Evolutionary conservation across 495 filamentous ascomycete species (phyloP).

Genomic region (Aspergillus olivimuriae): DNA sequence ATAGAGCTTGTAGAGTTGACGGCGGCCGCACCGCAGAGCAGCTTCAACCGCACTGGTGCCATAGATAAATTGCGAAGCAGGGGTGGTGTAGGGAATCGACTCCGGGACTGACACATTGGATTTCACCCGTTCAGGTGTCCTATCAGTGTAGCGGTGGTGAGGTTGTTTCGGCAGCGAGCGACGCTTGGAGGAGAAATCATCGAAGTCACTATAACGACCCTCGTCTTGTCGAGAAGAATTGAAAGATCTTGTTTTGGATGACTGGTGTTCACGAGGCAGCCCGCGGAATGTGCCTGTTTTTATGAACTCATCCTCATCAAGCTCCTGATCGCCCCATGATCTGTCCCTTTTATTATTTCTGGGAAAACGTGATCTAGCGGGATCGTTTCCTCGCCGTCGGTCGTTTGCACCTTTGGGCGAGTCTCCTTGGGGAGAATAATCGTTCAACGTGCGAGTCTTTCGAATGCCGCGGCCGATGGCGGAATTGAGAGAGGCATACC

Average conservation of each 20-base stretch:
- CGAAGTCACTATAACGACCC: slow-evolving; percentile 1
- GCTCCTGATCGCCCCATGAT: slow-evolving; percentile 3
- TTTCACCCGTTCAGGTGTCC: slow-evolving; percentile 33
- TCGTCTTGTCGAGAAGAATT: neutral
- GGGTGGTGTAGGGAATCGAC: slow-evolving; percentile 71
- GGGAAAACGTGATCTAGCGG: neutral
- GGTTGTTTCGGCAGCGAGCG: slow-evolving; percentile 1
- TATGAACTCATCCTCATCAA: slow-evolving; percentile 32
- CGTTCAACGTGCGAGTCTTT: slow-evolving; percentile 24
- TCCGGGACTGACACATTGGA: slow-evolving; percentile 39
- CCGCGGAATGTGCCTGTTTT: slow-evolving; percentile 28
- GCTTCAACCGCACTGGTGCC: slow-evolving; percentile 76
- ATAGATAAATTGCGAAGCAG: slow-evolving; percentile 88
- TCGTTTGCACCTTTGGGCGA: too few species aligned
- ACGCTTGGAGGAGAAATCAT: too few species aligned
- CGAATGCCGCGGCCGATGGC: slow-evolving; percentile 49
- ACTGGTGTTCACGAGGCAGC: slow-evolving; percentile 22
- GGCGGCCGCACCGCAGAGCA: slow-evolving; percentile 59
- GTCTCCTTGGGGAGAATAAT: neutral
- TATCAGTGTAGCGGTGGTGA: slow-evolving; percentile 21
- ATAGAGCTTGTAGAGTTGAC: slow-evolving; percentile 81
- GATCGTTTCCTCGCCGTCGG: too few species aligned
- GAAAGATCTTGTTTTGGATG: too few species aligned
- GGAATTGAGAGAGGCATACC: slow-evolving; percentile 48
- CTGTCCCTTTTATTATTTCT: neutral